Evolutionary conservation across 177 flowering plant species (phyloP).

Genomic region (Vitis hybrid): DNA sequence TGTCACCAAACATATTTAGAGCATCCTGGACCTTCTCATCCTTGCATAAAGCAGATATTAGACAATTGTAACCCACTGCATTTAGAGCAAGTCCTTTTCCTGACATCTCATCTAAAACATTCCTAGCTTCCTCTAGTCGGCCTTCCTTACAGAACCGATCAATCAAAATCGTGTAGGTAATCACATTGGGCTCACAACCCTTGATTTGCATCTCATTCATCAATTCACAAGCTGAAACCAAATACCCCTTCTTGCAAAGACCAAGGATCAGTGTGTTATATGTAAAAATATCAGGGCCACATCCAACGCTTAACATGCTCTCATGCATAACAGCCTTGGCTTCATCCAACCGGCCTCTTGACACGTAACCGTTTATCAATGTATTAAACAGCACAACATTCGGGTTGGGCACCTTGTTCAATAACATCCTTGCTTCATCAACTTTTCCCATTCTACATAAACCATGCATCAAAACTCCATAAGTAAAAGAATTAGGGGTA

Average conservation of each 20-base stretch:
- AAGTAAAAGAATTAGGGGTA: conserved; percentile 61
- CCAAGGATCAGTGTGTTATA: conserved; percentile 66
- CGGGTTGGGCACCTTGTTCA: conserved; percentile 57
- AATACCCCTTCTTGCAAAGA: conserved; percentile 58
- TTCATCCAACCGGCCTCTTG: conserved; percentile 54
- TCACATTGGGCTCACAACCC: conserved; percentile 73
- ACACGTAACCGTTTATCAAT: conserved; percentile 72
- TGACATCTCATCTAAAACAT: conserved; percentile 55
- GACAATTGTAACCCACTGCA: conserved; percentile 71
- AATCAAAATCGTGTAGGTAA: conserved; percentile 70
- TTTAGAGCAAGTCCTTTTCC: conserved; percentile 52
- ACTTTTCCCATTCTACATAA: conserved; percentile 64
- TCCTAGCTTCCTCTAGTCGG: conserved; percentile 46
- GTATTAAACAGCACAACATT: conserved; percentile 69
- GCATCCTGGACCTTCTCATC: conserved; percentile 54
- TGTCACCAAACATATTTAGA: conserved; percentile 41
- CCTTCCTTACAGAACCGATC: conserved; percentile 67
- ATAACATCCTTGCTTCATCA: conserved; percentile 65
- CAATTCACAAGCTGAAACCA: conserved; percentile 66
- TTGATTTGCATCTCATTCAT: conserved; percentile 57
- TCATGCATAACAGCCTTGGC: conserved; percentile 56
- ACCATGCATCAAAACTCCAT: conserved; percentile 74
- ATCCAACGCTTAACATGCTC: conserved; percentile 40
- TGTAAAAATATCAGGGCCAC: conserved; percentile 64
- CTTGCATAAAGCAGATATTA: conserved; percentile 70